These are phyloP conservation scores for Ajuga chamaepitys DNA, from an alignment of 257 asterid genomes.

Conservation along the genomic window DNA sequence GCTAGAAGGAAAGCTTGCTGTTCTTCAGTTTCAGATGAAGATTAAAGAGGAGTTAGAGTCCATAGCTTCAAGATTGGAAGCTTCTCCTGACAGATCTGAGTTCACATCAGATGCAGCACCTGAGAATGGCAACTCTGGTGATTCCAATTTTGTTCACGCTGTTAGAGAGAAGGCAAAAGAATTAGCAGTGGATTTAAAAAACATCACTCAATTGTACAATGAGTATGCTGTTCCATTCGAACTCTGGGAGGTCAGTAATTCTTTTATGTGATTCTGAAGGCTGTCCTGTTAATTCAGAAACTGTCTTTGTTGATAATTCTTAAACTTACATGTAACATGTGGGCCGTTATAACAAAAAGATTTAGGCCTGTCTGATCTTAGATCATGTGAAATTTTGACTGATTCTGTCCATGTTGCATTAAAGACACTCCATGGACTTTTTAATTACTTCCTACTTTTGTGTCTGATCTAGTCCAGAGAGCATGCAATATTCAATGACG, in stretches of 20 bases:
- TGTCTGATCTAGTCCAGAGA: constrained; percentile 1
- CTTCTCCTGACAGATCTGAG: constrained; percentile 42
- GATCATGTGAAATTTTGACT: neutral
- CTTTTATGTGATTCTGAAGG: constrained; percentile 5
- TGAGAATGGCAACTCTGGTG: constrained; percentile 27
- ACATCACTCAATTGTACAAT: constrained; percentile 85
- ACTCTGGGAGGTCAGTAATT: constrained; percentile 83
- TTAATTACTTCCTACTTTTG: neutral
- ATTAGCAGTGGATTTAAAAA: constrained; percentile 75
- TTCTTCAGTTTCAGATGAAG: constrained; percentile 90
- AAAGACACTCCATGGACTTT: neutral
- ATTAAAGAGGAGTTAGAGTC: constrained; percentile 80
- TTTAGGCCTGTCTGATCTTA: neutral
- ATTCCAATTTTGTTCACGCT: constrained; percentile 25
- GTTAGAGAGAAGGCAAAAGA: constrained; percentile 65
- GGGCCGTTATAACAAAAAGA: neutral
- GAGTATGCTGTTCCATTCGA: constrained; percentile 94
- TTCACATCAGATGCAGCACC: constrained; percentile 29
- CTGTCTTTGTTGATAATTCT: neutral
- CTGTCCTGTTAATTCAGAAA: neutral
- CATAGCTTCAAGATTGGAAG: constrained; percentile 53
- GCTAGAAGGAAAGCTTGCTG: constrained; percentile 96
- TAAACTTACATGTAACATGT: neutral
- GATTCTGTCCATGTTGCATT: neutral
- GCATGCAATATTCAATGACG: neutral